phyloP scores from a whole-genome alignment of 2,329 filamentous ascomycete species.

The Ascochyta lentis region DNA sequence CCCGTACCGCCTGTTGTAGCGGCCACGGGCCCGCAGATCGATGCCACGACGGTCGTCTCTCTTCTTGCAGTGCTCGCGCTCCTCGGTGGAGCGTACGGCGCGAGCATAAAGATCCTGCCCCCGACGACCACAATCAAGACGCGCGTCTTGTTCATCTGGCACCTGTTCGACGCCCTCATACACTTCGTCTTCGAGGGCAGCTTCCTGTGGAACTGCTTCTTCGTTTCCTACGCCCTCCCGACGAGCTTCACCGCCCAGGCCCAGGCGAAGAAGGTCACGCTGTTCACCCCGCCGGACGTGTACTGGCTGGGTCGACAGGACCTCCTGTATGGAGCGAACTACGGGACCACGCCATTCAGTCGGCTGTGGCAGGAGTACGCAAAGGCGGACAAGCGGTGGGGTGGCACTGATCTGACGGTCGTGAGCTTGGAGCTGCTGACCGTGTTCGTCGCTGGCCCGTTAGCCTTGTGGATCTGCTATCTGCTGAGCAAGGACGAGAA shows the following conservation, averaged over 20 bases:
- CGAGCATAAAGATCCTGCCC: slow-evolving; percentile 60
- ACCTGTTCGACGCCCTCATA: slow-evolving; percentile 89
- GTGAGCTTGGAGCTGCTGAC: slow-evolving; percentile 68
- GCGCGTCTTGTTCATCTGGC: slow-evolving; percentile 90
- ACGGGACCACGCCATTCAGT: slow-evolving; percentile 61
- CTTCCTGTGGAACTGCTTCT: slow-evolving; percentile 95
- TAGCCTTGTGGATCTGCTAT: slow-evolving; percentile 65
- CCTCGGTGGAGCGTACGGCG: slow-evolving; percentile 60
- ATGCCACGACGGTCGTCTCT: slow-evolving; percentile 61
- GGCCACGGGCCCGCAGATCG: slow-evolving; percentile 55
- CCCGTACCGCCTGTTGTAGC: slow-evolving; percentile 61
- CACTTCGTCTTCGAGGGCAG: slow-evolving; percentile 91
- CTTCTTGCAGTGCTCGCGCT: slow-evolving; percentile 62
- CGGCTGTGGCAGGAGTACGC: slow-evolving; percentile 71
- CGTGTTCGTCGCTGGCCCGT: slow-evolving; percentile 64
- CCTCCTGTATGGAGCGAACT: slow-evolving; percentile 65
- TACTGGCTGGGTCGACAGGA: slow-evolving; percentile 63
- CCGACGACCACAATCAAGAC: slow-evolving; percentile 60
- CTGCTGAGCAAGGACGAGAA: slow-evolving; percentile 52
- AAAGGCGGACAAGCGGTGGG: slow-evolving; percentile 68
- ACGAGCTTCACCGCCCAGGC: slow-evolving; percentile 40
- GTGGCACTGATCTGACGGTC: slow-evolving; percentile 63
- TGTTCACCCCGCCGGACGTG: slow-evolving; percentile 55
- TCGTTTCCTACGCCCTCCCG: slow-evolving; percentile 62
- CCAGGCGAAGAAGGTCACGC: slow-evolving; percentile 41